These are phyloP conservation scores for Trametes cinnabarina DNA, from an alignment of 768 basidiomycete species.

Conservation along the genomic window DNA sequence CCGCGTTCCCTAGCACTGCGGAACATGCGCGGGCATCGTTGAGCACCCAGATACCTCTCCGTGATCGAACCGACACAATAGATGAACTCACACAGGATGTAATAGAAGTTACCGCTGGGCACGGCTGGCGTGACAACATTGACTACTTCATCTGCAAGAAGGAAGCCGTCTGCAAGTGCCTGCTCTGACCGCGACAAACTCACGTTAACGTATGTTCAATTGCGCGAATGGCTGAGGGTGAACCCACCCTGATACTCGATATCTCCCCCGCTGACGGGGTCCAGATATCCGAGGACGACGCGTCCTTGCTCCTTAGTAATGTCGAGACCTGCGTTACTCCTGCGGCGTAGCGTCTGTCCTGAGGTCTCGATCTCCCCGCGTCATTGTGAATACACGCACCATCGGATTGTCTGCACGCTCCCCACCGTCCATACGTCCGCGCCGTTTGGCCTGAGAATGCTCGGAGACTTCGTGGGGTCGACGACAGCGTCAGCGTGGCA, in stretches of 20 bases:
- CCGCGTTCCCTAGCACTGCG: constrained; percentile 39
- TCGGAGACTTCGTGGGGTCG: background rate
- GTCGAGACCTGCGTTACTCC: background rate
- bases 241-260: background rate
- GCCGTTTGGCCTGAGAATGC: background rate
- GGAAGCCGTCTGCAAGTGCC: constrained; percentile 41
- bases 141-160: constrained; percentile 35
- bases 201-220: too few species aligned
- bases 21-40: background rate
- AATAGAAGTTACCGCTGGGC: constrained; percentile 36
- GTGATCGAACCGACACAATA: too few species aligned
- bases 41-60: too few species aligned
- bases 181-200: constrained; percentile 28
- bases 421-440: background rate
- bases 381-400: background rate
- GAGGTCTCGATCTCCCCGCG: too few species aligned
- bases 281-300: background rate
- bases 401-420: background rate
- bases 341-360: too few species aligned
- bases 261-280: background rate
- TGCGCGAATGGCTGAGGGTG: too few species aligned
- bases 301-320: background rate
- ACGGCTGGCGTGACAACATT: constrained; percentile 37
- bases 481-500: background rate
- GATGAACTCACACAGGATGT: constrained; percentile 39